These are phyloP conservation scores for Colletotrichum viniferum DNA, from an alignment of 2,329 filamentous ascomycete species.

Conservation along the genomic window DNA sequence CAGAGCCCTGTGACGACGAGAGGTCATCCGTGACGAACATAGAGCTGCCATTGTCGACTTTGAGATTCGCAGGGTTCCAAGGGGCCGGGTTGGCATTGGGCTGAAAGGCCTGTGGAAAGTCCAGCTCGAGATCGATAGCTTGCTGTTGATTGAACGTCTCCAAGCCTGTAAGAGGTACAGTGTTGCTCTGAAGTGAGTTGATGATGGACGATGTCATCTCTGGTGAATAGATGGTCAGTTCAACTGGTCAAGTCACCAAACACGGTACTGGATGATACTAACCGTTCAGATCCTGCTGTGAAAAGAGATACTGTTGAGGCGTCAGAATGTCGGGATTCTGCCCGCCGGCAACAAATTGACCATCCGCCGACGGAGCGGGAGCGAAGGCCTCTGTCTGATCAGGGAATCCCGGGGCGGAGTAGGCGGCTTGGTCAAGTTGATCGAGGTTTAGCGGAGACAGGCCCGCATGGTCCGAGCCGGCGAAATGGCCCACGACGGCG, in stretches of 20 bases:
- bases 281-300: conserved; percentile 37
- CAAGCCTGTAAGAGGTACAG: conserved; percentile 26
- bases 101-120: conserved; percentile 37
- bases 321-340: conserved; percentile 37
- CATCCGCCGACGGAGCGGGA: conserved; percentile 29
- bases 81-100: conserved; percentile 36
- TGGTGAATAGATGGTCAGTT: conserved; percentile 15
- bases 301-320: conserved; percentile 44
- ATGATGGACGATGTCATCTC: conserved; percentile 33
- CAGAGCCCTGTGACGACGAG: conserved; percentile 35
- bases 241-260: neutral
- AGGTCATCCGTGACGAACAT: conserved; percentile 43
- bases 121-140: conserved; percentile 38
- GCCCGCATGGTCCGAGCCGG: conserved; percentile 31
- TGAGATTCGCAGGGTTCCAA: conserved; percentile 46
- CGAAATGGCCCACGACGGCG: conserved; percentile 46
- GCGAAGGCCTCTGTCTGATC: conserved; percentile 36
- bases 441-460: conserved; percentile 49
- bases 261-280: conserved; percentile 17
- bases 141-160: conserved; percentile 29
- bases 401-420: conserved; percentile 37
- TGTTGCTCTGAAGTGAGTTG: conserved; percentile 33
- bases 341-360: conserved; percentile 32
- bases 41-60: conserved; percentile 33
- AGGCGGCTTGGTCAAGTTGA: conserved; percentile 36